A percentile compares a stretch with the other conserved stretches of the same genome.
Evolutionary conservation across 768 basidiomycete species (phyloP).

Genomic region (Melanogaster broomeanus): DNA sequence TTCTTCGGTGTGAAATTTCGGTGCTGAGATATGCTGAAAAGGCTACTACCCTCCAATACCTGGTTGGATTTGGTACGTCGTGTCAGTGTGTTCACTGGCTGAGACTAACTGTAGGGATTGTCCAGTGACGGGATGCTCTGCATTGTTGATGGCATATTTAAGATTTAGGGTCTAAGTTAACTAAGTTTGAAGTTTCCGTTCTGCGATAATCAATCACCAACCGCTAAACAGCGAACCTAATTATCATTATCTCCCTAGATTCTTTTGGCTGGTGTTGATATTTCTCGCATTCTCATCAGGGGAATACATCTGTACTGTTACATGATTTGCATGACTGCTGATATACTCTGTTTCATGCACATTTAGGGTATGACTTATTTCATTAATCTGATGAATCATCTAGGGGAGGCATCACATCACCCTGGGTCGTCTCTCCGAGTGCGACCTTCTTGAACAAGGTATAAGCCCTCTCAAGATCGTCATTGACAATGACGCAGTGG

Average conservation of each 20-base stretch:
- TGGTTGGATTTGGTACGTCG: slow-evolving; percentile 80
- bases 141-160: slow-evolving; percentile 85
- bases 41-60: slow-evolving; percentile 85
- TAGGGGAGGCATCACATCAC: slow-evolving; percentile 68
- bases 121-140: slow-evolving; percentile 82
- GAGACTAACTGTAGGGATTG: slow-evolving; percentile 9
- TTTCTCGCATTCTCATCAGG: background rate
- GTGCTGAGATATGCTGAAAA: slow-evolving; percentile 25
- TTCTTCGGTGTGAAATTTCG: background rate
- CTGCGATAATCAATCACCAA: background rate
- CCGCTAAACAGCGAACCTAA: too few relatives aligned
- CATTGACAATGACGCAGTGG: slow-evolving; percentile 88
- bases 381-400: slow-evolving; percentile 44
- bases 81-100: background rate
- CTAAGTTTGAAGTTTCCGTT: background rate
- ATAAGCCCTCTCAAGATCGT: slow-evolving; percentile 84
- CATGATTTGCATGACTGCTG: background rate
- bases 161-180: slow-evolving; percentile 53
- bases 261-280: background rate
- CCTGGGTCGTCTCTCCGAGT: slow-evolving; percentile 59
- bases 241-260: too few relatives aligned
- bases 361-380: background rate
- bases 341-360: background rate
- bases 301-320: background rate
- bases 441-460: slow-evolving; percentile 74